These are phyloP conservation scores for Dendrostoma leiphaemia DNA, from an alignment of 2,329 filamentous ascomycete genomes.

Conservation along the genomic window DNA sequence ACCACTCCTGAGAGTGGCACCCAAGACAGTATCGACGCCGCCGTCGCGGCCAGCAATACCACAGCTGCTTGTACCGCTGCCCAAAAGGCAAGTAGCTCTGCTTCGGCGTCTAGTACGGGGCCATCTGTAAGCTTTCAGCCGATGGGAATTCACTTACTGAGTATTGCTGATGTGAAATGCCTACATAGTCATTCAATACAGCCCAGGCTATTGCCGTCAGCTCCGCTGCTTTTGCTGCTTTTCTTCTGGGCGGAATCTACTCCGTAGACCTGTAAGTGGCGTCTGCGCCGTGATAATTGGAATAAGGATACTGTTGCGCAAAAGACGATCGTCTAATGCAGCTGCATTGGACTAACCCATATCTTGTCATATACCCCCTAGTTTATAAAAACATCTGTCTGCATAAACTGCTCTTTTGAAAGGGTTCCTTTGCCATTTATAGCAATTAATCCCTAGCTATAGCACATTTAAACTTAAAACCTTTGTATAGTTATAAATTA, in stretches of 20 bases:
- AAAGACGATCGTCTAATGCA: no score
- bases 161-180: not conserved
- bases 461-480: no score
- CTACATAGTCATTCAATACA: not conserved
- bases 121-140: conserved; percentile 3
- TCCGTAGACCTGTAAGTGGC: not conserved
- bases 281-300: not conserved
- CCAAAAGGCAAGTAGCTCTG: conserved; percentile 3
- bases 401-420: no score
- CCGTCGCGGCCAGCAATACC: conserved; percentile 14
- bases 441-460: no score
- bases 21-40: conserved; percentile 20
- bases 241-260: conserved; percentile 10
- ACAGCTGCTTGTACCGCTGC: conserved; percentile 10
- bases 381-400: no score
- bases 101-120: conserved; percentile 8
- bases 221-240: conserved; percentile 9
- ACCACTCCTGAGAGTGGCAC: conserved; percentile 21
- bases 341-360: no score
- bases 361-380: no score
- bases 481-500: no score
- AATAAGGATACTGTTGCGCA: no score
- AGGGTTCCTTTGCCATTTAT: no score
- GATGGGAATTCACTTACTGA: no score
- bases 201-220: not conserved